These are phyloP conservation scores for Microbotryum silenes-acaulis DNA, from an alignment of 1,284 basidiomycete genomes.

Conservation along the genomic window DNA sequence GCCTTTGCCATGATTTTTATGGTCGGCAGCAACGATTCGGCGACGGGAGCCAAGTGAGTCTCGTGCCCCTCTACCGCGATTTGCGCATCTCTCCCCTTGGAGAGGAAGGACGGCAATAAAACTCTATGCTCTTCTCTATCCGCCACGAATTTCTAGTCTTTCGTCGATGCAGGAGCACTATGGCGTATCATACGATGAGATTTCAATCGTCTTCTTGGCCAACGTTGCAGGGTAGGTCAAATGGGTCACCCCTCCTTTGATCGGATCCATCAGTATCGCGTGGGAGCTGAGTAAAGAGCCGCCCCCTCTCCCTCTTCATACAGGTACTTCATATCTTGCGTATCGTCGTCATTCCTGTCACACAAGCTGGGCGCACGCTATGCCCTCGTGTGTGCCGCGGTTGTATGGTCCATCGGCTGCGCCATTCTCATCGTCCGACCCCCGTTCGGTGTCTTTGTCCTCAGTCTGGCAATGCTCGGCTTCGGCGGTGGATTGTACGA, in stretches of 20 bases:
- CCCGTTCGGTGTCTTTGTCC: conserved; percentile 21
- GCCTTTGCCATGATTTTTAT: conserved; percentile 23
- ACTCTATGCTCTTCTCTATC: background rate
- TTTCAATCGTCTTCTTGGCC: conserved; percentile 26
- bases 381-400: conserved; percentile 4
- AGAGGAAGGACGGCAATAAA: too few relatives aligned
- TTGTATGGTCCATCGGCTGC: conserved; percentile 12
- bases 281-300: background rate
- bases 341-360: conserved; percentile 19
- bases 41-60: conserved; percentile 22
- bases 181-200: conserved; percentile 19
- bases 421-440: conserved; percentile 16
- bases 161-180: conserved; percentile 27
- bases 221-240: conserved; percentile 2
- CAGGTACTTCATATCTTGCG: conserved; percentile 22
- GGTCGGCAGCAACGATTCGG: conserved; percentile 22
- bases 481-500: conserved; percentile 27
- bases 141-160: background rate
- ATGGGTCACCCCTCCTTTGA: background rate
- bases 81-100: too few relatives aligned
- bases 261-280: background rate
- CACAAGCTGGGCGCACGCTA: conserved; percentile 21
- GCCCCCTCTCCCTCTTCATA: background rate
- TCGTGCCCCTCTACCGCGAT: background rate
- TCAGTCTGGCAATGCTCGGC: conserved; percentile 19